Evolutionary conservation across 371 early-diverging fungal species (phyloP), one percentile per base, ranked within the genome.

Genomic region (Actinomortierella wolfii): DNA sequence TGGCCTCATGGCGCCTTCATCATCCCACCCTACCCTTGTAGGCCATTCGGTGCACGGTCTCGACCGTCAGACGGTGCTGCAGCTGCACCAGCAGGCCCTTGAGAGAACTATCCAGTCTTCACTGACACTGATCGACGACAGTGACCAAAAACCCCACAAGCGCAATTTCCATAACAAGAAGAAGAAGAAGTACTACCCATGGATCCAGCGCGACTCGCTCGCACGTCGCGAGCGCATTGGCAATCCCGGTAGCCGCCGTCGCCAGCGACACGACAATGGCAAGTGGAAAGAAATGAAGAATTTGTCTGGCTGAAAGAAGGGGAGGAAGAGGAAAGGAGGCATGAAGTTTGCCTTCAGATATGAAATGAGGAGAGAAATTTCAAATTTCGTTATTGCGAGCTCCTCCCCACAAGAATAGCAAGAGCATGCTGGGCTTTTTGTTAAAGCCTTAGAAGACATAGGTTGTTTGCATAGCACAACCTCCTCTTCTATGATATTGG

Each of bases 201-300:
- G 75, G 75, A 18, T 74, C 40, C 75, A 74, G 42, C 57, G 75
- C 14, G 75, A 74, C 43, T 74, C 75, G 2, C 64, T 39, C 26
- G 26, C 21, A 13, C 75, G 67, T 25, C 64, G 75, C 25, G 54
- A 74, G 14, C 67, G 67, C 56, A 74, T 74, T 49, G 75, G 75
- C 8, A 54, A 50, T 6, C 61, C 59, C 28, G 75, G 75, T 18
- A 67, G 67, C 28, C 56, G 64, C 46, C 67, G 75, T 20, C 64
- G 75, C 13, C 67, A 67, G 48, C 67, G 75, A 41, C 61, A 74
- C 43, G 75, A 74, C 55, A 74, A 74, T 64, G 75, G 75, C 75
- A 74, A 74, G 75, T 73, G 45, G 11, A 9, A 28, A 11, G 26
- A 48, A 42, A 57, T 53, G 43, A 40, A 47, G 56, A 15, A n/a